Evolutionary conservation across 305 asterid species (phyloP), one percentile per base, ranked within the genome.

Genomic region (Andrographis paniculata): DNA sequence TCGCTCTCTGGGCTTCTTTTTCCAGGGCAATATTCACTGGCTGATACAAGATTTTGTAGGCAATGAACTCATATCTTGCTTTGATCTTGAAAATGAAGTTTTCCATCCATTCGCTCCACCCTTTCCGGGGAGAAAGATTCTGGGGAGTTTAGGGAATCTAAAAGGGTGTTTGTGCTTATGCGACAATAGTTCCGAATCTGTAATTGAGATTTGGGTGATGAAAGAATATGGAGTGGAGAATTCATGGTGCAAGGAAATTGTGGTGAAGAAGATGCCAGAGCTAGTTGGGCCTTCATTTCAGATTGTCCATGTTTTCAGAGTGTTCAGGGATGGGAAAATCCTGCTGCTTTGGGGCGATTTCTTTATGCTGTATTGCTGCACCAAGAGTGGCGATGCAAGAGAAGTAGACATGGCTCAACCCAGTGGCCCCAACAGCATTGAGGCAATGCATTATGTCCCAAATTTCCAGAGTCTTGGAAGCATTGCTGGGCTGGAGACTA

Each of bases 191-290:
- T 7, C 13, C n/a, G 40, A 35, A 11, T 12, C 4, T 8, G 40
- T 11, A 5, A 35, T 35, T 35, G 40, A 12, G 40, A 35, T 35
- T 12, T 35, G 40, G 40, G 16, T 35, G 5, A 35, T 35, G 40
- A 35, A 35, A 16, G 40, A 35, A 35, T 35, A 35, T 35, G 40
- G 40, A n/a, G 16, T 12, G 40, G 40, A 35, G 40, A 35, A 35
- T 1, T 35, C 40, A 13, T 35, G 40, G 40, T 13, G 14, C 16
- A 35, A 35, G 40, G 40, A 35, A 13, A 12, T 35, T n/a, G 40
- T 35, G 40, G 16, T 35, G 6, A 35, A 16, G 4, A 35, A 35
- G 40, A n/a, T 35, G 16, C 13, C 9, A 4, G 16, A 35, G 16
- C 40, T 12, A 11, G 40, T n/a, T 5, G 40, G 40, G 16, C 16